These are phyloP conservation scores for Neonectria coccinea DNA, from an alignment of 2,329 filamentous ascomycete genomes.

Conservation along the genomic window DNA sequence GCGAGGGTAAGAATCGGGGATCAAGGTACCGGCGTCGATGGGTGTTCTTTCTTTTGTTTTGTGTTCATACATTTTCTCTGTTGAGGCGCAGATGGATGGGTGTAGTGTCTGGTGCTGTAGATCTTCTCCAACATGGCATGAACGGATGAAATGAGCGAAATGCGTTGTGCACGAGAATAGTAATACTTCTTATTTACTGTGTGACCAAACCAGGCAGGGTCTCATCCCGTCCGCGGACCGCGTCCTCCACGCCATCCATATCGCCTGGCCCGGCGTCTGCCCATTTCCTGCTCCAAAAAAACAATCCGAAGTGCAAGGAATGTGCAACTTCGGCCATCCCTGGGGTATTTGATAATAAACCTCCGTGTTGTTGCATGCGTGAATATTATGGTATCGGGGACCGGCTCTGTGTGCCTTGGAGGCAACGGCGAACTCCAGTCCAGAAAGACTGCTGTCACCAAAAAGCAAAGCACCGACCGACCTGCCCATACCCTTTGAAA, in stretches of 20 bases:
- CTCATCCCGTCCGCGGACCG: background rate
- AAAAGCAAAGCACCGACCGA: background rate
- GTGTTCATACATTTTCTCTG: slow-evolving; percentile 1
- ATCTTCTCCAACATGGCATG: slow-evolving; percentile 25
- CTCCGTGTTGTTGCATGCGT: slow-evolving; percentile 21
- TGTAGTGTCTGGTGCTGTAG: slow-evolving; percentile 21
- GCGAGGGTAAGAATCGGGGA: slow-evolving; percentile 10
- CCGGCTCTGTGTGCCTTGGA: slow-evolving; percentile 6
- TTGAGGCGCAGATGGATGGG: slow-evolving; percentile 1
- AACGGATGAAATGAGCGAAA: slow-evolving; percentile 22
- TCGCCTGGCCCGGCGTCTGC: background rate
- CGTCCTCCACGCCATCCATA: background rate
- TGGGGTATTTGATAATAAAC: slow-evolving; percentile 28
- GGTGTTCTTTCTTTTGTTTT: slow-evolving; percentile 33
- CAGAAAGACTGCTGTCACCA: background rate
- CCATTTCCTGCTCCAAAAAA: slow-evolving; percentile 9
- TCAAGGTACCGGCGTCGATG: slow-evolving; percentile 33
- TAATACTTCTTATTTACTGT: background rate
- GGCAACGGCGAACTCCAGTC: background rate
- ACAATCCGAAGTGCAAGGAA: slow-evolving; percentile 7
- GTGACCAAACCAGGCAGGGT: background rate
- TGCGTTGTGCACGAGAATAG: background rate
- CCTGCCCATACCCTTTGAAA: slow-evolving; percentile 4
- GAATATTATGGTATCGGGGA: slow-evolving; percentile 16
- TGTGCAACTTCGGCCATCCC: slow-evolving; percentile 14